phyloP scores from a whole-genome alignment of 345 rosid genomes.

The Acer yangbiense region DNA sequence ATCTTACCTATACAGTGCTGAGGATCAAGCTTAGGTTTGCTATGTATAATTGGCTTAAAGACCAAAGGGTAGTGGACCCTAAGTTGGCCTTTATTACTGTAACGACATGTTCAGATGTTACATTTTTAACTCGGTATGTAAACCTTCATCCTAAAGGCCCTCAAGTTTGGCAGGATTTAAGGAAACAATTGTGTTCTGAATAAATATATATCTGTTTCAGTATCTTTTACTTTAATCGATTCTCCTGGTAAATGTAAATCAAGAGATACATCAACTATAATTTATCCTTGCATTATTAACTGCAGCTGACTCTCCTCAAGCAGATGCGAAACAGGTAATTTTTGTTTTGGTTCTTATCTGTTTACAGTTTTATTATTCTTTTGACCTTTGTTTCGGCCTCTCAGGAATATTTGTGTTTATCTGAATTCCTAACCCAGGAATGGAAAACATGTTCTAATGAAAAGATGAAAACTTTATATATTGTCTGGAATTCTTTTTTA shows the following conservation, averaged over 20 bases:
- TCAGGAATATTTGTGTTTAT: background rate
- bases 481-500: too few relatives aligned
- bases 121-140: constrained; percentile 45
- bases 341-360: background rate
- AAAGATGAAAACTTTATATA: too few relatives aligned
- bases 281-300: background rate
- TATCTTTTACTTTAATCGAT: background rate
- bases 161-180: constrained; percentile 60
- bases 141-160: constrained; percentile 60
- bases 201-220: background rate
- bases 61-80: constrained; percentile 39
- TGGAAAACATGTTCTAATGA: too few relatives aligned
- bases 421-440: background rate
- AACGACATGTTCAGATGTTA: constrained; percentile 43
- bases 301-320: background rate
- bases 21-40: constrained; percentile 56
- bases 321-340: background rate
- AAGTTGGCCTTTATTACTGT: constrained; percentile 48
- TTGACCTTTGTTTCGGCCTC: background rate
- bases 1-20: constrained; percentile 46
- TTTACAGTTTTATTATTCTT: background rate
- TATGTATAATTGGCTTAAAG: constrained; percentile 75
- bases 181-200: constrained; percentile 32
- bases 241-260: background rate
- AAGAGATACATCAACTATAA: background rate